phyloP scores from a whole-genome alignment of 805 yeast genomes.

The Candida nemodendra region DNA sequence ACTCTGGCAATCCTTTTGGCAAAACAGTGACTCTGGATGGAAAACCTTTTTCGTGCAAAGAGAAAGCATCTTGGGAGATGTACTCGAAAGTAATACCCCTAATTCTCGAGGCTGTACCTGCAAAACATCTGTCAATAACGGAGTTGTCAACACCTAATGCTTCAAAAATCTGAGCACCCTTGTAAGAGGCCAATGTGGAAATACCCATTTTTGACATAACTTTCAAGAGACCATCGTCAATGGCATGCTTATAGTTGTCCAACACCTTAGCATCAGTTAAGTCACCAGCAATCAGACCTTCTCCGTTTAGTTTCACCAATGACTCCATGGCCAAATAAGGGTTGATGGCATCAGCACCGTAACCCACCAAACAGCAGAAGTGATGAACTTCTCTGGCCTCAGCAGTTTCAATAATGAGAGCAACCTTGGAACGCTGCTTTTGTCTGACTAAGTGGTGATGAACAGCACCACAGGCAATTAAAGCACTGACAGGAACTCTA shows the following conservation, averaged over 20 bases:
- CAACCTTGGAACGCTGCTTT: slow-evolving; percentile 94
- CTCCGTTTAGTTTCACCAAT: slow-evolving; percentile 76
- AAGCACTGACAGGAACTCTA: slow-evolving; percentile 78
- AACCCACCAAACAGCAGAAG: slow-evolving; percentile 89
- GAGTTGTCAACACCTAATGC: slow-evolving; percentile 95
- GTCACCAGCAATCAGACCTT: slow-evolving; percentile 61
- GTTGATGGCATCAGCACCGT: slow-evolving; percentile 95
- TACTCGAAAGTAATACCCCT: slow-evolving; percentile 94
- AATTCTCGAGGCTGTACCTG: slow-evolving; percentile 96
- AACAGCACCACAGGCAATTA: slow-evolving; percentile 94
- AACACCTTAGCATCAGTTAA: slow-evolving; percentile 60
- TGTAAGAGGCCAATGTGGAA: slow-evolving; percentile 95
- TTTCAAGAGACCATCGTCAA: slow-evolving; percentile 89
- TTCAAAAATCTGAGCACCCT: slow-evolving; percentile 98
- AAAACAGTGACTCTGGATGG: slow-evolving; percentile 72
- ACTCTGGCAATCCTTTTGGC: slow-evolving; percentile 80
- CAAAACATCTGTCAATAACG: slow-evolving; percentile 92
- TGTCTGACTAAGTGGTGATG: slow-evolving; percentile 95
- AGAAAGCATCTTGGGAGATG: slow-evolving; percentile 94
- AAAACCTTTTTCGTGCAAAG: slow-evolving; percentile 89
- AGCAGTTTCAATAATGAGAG: slow-evolving; percentile 86
- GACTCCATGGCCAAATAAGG: slow-evolving; percentile 95
- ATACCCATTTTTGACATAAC: slow-evolving; percentile 99
- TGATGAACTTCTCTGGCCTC: slow-evolving; percentile 98
- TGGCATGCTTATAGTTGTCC: slow-evolving; percentile 76